Conservation (phyloP, 2,329 filamentous ascomycete species). For the Fusarium continuum region DNA sequence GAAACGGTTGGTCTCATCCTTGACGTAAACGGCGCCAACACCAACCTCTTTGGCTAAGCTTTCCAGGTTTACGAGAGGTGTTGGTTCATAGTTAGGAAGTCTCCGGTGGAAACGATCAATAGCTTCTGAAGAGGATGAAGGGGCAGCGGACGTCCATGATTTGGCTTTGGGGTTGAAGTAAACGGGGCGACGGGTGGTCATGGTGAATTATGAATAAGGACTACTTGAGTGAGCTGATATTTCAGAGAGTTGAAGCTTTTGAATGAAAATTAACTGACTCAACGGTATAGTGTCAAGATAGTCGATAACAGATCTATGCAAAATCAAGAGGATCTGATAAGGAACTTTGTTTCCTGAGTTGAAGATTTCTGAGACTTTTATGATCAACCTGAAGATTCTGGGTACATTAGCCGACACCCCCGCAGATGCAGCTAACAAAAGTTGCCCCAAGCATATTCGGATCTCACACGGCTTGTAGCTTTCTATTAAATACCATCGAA, state of each 20-base stretch:
- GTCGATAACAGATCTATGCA: too few relatives aligned
- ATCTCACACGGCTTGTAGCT: neutral
- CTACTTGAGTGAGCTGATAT: neutral
- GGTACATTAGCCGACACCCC: conserved; percentile 14
- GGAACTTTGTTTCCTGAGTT: neutral
- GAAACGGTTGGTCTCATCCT: conserved; percentile 75
- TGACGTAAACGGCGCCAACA: conserved; percentile 68
- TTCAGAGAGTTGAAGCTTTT: neutral
- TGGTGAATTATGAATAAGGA: too few relatives aligned
- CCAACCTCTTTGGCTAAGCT: conserved; percentile 66
- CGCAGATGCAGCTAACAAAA: too few relatives aligned
- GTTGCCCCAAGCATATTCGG: too few relatives aligned
- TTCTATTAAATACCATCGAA: neutral
- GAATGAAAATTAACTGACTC: too few relatives aligned
- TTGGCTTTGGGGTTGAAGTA: conserved; percentile 40
- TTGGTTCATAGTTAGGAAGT: conserved; percentile 65
- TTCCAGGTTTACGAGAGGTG: conserved; percentile 62
- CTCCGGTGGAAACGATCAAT: conserved; percentile 62
- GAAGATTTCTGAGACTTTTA: too few relatives aligned
- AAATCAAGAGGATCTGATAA: neutral
- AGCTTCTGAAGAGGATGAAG: conserved; percentile 7
- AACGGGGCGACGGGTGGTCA: conserved; percentile 37
- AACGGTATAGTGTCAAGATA: neutral
- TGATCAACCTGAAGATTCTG: too few relatives aligned
- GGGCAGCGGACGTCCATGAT: conserved; percentile 18